A percentile compares a stretch with the other conserved stretches of the same genome.
Evolutionary conservation across 2,329 filamentous ascomycete species (phyloP).

Genomic region (Penicillium occitanis): DNA sequence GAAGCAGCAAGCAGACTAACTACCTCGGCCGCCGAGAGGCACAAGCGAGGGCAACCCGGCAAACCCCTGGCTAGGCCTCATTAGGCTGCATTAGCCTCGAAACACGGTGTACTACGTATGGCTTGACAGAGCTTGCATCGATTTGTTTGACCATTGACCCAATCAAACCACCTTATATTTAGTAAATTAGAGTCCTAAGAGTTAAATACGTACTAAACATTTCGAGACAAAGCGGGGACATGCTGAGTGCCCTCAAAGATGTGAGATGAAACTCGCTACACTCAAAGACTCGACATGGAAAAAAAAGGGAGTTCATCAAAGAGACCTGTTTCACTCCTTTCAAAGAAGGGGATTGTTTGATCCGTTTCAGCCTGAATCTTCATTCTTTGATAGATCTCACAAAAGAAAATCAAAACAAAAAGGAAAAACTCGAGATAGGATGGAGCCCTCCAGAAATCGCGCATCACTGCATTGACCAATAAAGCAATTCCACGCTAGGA

Average conservation of each 20-base stretch:
- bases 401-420: background rate
- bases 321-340: background rate
- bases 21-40: background rate
- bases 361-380: background rate
- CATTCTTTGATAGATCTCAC: background rate
- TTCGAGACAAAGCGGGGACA: background rate
- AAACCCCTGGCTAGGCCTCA: slow-evolving; percentile 12
- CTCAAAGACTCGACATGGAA: background rate
- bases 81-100: slow-evolving; percentile 6
- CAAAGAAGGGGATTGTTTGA: background rate
- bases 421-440: background rate
- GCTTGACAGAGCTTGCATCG: background rate
- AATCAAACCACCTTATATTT: background rate
- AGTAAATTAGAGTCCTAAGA: background rate
- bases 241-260: background rate
- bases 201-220: background rate
- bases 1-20: background rate
- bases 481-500: slow-evolving; percentile 3
- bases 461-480: slow-evolving; percentile 3
- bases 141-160: background rate
- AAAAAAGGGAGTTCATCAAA: background rate
- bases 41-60: background rate
- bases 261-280: background rate
- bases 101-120: background rate
- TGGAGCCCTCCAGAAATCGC: background rate